These are phyloP conservation scores for Suhomyces sp. DNA, from an alignment of 805 yeast genomes.

Conservation along the genomic window DNA sequence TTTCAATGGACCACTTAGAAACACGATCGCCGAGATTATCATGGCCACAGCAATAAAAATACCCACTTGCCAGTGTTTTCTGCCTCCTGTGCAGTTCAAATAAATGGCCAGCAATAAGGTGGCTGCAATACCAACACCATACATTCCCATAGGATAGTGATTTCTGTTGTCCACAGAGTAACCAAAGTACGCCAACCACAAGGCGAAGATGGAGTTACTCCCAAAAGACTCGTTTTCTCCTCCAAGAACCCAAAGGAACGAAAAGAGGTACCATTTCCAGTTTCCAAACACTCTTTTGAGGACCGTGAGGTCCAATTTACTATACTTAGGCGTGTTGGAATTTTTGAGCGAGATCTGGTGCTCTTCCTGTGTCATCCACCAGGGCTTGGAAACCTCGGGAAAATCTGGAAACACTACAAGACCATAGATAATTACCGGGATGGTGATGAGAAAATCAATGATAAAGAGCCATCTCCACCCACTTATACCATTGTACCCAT, in stretches of 20 bases:
- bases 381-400: conserved; percentile 40
- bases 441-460: conserved; percentile 56
- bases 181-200: conserved; percentile 42
- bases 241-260: conserved; percentile 50
- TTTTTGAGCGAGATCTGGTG: conserved; percentile 35
- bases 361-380: conserved; percentile 41
- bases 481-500: conserved; percentile 46
- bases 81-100: conserved; percentile 39
- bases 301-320: conserved; percentile 28
- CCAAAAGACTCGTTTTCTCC: conserved; percentile 49
- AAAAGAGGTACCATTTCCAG: conserved; percentile 59
- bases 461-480: conserved; percentile 51
- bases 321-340: conserved; percentile 22
- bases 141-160: conserved; percentile 55
- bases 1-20: conserved; percentile 39
- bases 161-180: conserved; percentile 47
- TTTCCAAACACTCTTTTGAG: conserved; percentile 39
- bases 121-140: conserved; percentile 48
- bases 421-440: conserved; percentile 58
- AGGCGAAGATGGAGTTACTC: conserved; percentile 45
- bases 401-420: conserved; percentile 57
- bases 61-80: conserved; percentile 53
- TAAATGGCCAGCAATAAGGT: conserved; percentile 44
- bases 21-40: conserved; percentile 47
- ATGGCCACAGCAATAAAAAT: conserved; percentile 40